Base-by-base conservation (phyloP, 2,329 filamentous ascomycete genomes). In the Sclerotinia trifoliorum region DNA sequence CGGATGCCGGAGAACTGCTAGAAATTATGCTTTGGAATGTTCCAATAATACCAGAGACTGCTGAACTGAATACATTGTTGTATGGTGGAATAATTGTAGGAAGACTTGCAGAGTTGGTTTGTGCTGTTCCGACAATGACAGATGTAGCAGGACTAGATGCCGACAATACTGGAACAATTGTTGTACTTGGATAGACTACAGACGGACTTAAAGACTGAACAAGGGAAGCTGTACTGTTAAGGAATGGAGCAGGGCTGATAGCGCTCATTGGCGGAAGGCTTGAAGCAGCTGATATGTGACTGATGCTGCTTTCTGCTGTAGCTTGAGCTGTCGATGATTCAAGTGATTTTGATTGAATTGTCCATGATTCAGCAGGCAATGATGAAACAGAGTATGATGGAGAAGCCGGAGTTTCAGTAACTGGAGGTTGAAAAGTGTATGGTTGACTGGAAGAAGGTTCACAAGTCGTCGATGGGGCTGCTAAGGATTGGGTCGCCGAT, bases 111-210 rank as follows among this genome's bases (percentile, higher is more conserved):
- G 46, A 39, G 1, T 39, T 24, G 5, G 21, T 51, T 39, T 24
- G 32, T 51, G 60, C 5, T 39, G 58, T 62, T 62, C 46, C 60
- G 15, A 39, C 29, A 62, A 62, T 62, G 2, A 17, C 21, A 51
- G 60, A 51, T 5, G 15, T 17, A 39, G n/a, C 21, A 62, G 60
- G 17, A 26, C 46, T 51, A 2, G 15, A 42, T 26, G 15, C 5
- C n/a, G 46, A 63, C n/a, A 29, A 24, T 21, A 19, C 15, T 42
- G 32, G n/a, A 26, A 21, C 32, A 42, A 21, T 26, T 24, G n/a
- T 39, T 26, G 11, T 8, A n/a, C 2, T 62, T 51, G 58, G 21
- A 1, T 35, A 3, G 10, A 15, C n/a, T n/a, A 19, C 60, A 63
- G n/a, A 63, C 11, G n/a, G 26, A 51, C 29, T 42, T 17, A 8